phyloP scores from a whole-genome alignment of 805 yeast species.

The Teunomyces cretensis region DNA sequence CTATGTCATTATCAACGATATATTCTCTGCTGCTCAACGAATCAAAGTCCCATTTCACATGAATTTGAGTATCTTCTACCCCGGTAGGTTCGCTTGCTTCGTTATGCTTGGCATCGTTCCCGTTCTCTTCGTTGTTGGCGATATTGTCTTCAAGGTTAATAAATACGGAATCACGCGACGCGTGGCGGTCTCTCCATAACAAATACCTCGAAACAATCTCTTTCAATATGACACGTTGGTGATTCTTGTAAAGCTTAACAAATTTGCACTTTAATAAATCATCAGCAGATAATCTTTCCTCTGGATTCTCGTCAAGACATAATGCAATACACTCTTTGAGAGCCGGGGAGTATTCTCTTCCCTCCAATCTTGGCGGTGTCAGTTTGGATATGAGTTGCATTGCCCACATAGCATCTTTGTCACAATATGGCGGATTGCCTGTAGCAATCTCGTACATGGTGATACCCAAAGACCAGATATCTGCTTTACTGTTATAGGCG shows the following conservation, averaged over 20 bases:
- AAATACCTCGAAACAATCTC: constrained; percentile 75
- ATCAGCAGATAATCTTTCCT: constrained; percentile 83
- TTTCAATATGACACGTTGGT: constrained; percentile 60
- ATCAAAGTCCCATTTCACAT: constrained; percentile 87
- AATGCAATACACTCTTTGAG: constrained; percentile 87
- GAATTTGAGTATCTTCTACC: constrained; percentile 20
- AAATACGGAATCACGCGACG: constrained; percentile 53
- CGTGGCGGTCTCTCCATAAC: constrained; percentile 69
- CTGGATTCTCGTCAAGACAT: constrained; percentile 92
- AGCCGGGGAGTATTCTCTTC: constrained; percentile 71
- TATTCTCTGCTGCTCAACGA: constrained; percentile 73
- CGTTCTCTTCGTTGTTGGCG: neutral
- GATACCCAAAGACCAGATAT: constrained; percentile 96
- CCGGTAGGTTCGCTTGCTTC: neutral
- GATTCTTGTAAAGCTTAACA: constrained; percentile 58
- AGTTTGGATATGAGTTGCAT: constrained; percentile 91
- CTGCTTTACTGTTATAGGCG: constrained; percentile 86
- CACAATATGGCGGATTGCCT: constrained; percentile 96
- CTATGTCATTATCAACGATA: constrained; percentile 67
- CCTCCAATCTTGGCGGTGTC: constrained; percentile 94
- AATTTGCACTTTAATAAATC: constrained; percentile 76
- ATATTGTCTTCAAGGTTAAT: constrained; percentile 17
- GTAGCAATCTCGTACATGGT: constrained; percentile 93
- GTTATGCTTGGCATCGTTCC: neutral
- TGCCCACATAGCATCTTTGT: constrained; percentile 91